Evolutionary conservation across 1,139 yeast genomes (phyloP), one percentile per base, ranked within the genome.

Genomic region (Sugiyamaella castrensis): DNA sequence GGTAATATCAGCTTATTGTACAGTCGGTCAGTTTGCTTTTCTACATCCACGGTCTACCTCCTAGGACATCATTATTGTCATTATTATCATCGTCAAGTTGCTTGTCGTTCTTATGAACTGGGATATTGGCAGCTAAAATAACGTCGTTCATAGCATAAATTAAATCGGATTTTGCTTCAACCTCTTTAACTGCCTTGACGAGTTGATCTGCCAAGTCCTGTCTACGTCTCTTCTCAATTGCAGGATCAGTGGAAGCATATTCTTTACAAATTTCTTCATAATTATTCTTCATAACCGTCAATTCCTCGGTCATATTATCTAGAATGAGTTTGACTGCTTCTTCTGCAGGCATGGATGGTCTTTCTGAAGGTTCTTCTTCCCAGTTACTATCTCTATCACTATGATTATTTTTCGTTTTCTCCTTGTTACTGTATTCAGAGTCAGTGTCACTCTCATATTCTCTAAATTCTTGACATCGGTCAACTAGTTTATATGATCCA

Each of bases 111-210:
- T n/a, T n/a, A n/a, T n/a, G n/a, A 13, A 34, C 24, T n/a, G 27
- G 45, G 35, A 58, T 48, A 37, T 57, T 49, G 13, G 55, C 50
- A 5, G 61, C 65, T 35, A 62, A 57, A 39, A 62, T 47, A 13
- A 63, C 59, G 57, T 60, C 63, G 55, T 61, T 60, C 55, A 66
- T 49, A 27, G 67, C 64, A 44, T 66, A 66, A 8, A 66, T 65
- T 47, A 64, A 65, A 45, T 66, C 68, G 7, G 68, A 64, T 43
- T 64, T 64, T 37, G 50, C 59, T 52, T 65, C 69, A 47, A 66
- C 57, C 33, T 57, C 59, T 32, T 60, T 60, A 19, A 64, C 57
- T 6, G 61, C 40, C 1, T 40, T 47, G 39, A 57, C 56, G 45
- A 65, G 43, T 12, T 53, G 49, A 11, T 36, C 51, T 8, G 64